A percentile compares a stretch with the other conserved stretches of the same genome.
These are phyloP conservation scores for Colletotrichum sojae DNA, from an alignment of 2,329 filamentous ascomycete species.

Conservation along the genomic window DNA sequence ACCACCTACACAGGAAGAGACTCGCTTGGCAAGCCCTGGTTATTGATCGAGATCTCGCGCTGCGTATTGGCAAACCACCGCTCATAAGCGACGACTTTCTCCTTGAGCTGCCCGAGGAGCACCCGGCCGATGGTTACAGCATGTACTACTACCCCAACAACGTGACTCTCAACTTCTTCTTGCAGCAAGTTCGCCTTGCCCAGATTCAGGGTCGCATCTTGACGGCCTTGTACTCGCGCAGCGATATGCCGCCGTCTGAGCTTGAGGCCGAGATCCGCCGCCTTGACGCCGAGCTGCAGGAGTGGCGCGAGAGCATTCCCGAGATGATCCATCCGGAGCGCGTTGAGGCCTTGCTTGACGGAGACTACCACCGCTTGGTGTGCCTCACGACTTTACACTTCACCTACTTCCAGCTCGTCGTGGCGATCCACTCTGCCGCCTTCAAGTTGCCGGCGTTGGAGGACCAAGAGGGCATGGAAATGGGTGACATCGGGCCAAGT, in stretches of 20 bases:
- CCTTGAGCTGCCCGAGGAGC: slow-evolving; percentile 34
- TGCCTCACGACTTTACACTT: slow-evolving; percentile 33
- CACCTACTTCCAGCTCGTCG: slow-evolving; percentile 37
- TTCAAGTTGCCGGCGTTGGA: slow-evolving; percentile 24
- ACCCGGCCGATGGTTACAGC: slow-evolving; percentile 32
- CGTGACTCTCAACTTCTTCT: slow-evolving; percentile 34
- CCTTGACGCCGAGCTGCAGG: slow-evolving; percentile 33
- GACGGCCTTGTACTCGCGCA: slow-evolving; percentile 16
- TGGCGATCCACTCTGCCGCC: slow-evolving; percentile 32
- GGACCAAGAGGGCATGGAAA: slow-evolving; percentile 27
- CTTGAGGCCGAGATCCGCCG: slow-evolving; percentile 36
- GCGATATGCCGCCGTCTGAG: slow-evolving; percentile 19
- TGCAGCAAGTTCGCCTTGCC: slow-evolving; percentile 35
- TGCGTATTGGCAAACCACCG: slow-evolving; percentile 34
- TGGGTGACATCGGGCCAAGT: slow-evolving; percentile 17
- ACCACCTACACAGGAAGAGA: slow-evolving; percentile 27
- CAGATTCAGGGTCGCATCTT: slow-evolving; percentile 31
- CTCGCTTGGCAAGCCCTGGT: too few relatives aligned
- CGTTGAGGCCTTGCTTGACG: slow-evolving; percentile 28
- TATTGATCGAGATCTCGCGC: slow-evolving; percentile 27
- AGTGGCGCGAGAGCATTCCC: slow-evolving; percentile 34
- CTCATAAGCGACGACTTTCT: slow-evolving; percentile 37
- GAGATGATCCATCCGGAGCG: slow-evolving; percentile 37
- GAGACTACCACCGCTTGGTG: slow-evolving; percentile 28
- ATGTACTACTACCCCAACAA: slow-evolving; percentile 34